Evolutionary conservation across 73 alveolate species (phyloP), one percentile per base, ranked within the genome.

Genomic region (Paramecium sonneborni): DNA sequence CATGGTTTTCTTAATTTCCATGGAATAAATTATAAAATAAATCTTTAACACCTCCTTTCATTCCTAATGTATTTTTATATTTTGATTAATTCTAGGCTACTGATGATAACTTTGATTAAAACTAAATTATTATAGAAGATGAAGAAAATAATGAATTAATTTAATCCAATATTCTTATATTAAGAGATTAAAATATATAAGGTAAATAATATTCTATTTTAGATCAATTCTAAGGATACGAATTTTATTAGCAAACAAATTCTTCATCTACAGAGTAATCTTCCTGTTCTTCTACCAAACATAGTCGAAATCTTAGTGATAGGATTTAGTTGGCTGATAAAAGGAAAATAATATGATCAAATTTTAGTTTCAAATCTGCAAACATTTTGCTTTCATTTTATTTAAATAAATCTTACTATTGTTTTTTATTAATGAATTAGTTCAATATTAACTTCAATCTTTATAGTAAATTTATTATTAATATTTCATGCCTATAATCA

Each of bases 1-100:
- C 95, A 14, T 96, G 98, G 98, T 85, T 96, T n/a, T 28, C 88
- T 26, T 93, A 93, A 92, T 68, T 94, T 37, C 95, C 95, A 38
- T 96, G 99, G 99, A 92, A 94, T 35, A 93, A 92, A 18, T 84
- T 94, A 39, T 41, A 62, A 48, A 93, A 92, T 68, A 92, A 76
- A 92, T 26, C 57, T 35, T 15, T 93, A n/a, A 88, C 76, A 26
- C 85, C 97, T 43, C 94, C 93, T n/a, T 93, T 62, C 43, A 52
- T 82, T 5, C 97, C 97, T 62, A 55, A 70, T 74, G 87, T 52
- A 52, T 3, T 52, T 4, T 9, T 0, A n/a, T 52, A 52, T 4
- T 21, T 14, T 18, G 18, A 52, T 18, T 52, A 1, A n/a, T 3
- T 52, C 18, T 52, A 52, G 68, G 68, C 68, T 14, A 38, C 41